Percentiles rank a stretch among this genome's conserved stretches.
Evolutionary conservation across 495 filamentous ascomycete genomes (phyloP).

Genomic region (Penicillium cinerascens): DNA sequence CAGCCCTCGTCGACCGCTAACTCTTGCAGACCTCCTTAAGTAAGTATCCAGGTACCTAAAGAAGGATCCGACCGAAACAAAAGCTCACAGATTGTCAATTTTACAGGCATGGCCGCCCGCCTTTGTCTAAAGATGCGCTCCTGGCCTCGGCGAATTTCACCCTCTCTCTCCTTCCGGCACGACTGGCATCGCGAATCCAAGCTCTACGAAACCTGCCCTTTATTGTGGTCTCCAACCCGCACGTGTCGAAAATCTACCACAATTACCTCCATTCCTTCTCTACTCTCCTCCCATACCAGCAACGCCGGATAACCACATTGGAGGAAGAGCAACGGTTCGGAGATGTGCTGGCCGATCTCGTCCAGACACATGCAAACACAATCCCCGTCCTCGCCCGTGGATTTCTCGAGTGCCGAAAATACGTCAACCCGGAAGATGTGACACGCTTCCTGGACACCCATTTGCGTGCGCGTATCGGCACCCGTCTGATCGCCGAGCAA

Average conservation of each 20-base stretch:
- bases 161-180: conserved; percentile 83
- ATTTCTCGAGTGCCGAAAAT: conserved; percentile 86
- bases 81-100: background rate
- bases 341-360: conserved; percentile 85
- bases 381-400: conserved; percentile 89
- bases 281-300: conserved; percentile 79
- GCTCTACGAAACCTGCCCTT: conserved; percentile 89
- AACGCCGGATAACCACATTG: conserved; percentile 70
- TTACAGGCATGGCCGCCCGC: conserved; percentile 80
- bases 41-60: conserved; percentile 31
- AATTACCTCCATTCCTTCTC: conserved; percentile 92
- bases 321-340: conserved; percentile 90
- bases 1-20: conserved; percentile 74
- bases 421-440: conserved; percentile 74
- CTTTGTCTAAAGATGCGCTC: conserved; percentile 73
- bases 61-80: background rate
- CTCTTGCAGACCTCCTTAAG: conserved; percentile 85
- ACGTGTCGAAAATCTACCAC: conserved; percentile 86
- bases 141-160: conserved; percentile 92
- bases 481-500: conserved; percentile 90
- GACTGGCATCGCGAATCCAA: conserved; percentile 92
- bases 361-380: conserved; percentile 88
- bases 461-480: conserved; percentile 89
- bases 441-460: conserved; percentile 92
- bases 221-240: conserved; percentile 94